Evolutionary conservation across 1,284 basidiomycete genomes (phyloP).

Genomic region (Austropuccinia psidii): DNA sequence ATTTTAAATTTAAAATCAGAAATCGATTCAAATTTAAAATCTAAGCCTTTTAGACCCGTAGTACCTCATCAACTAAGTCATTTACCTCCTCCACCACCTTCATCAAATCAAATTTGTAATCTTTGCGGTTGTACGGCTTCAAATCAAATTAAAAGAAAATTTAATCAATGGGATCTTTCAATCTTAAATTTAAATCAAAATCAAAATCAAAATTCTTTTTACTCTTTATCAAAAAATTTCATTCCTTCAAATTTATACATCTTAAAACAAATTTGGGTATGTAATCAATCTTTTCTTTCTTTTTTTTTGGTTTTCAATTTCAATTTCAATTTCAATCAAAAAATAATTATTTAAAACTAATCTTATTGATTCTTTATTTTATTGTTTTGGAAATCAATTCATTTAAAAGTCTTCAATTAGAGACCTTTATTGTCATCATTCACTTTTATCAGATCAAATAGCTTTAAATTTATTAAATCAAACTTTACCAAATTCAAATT

Average conservation of each 20-base stretch:
- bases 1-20: no score
- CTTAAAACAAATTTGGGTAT: conserved; percentile 19
- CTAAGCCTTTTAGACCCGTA: conserved; percentile 5
- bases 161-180: background rate
- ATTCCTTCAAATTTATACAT: no score
- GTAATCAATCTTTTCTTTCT: background rate
- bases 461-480: conserved; percentile 15
- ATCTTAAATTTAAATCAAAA: no score
- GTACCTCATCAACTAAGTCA: background rate
- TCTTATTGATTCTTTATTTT: no score
- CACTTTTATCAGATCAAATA: background rate
- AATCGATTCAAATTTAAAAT: no score
- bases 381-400: no score
- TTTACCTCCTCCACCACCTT: conserved; percentile 4
- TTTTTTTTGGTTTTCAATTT: no score
- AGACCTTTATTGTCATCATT: conserved; percentile 26
- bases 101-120: background rate
- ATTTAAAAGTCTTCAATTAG: conserved; percentile 31
- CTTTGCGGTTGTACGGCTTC: conserved; percentile 18
- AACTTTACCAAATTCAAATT: background rate
- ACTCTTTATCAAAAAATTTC: no score
- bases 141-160: background rate
- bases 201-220: no score
- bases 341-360: no score
- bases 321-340: no score